A percentile compares a stretch with the other conserved stretches of the same genome.
These are phyloP conservation scores for Aquilaria yunnanensis DNA, from an alignment of 345 rosid genomes.

Conservation along the genomic window DNA sequence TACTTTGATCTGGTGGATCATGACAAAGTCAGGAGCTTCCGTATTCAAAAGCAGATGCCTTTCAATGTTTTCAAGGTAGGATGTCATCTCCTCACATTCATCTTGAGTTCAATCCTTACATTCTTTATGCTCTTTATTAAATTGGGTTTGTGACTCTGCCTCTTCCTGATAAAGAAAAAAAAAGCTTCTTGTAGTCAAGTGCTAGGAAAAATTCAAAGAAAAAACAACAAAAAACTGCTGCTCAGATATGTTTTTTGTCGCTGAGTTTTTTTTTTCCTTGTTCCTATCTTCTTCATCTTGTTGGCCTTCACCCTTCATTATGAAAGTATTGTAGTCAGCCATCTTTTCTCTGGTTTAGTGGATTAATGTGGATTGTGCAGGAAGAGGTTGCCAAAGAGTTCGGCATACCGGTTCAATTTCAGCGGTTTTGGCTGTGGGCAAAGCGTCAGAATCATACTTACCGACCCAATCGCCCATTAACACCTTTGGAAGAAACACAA, in stretches of 20 bases:
- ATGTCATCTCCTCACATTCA: background rate
- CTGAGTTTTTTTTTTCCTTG: too few relatives aligned
- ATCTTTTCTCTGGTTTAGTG: background rate
- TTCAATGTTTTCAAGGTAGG: slow-evolving; percentile 80
- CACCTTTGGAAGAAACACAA: slow-evolving; percentile 68
- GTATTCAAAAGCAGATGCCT: slow-evolving; percentile 75
- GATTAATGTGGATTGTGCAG: slow-evolving; percentile 28
- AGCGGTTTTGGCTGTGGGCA: slow-evolving; percentile 96
- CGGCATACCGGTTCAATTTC: slow-evolving; percentile 76
- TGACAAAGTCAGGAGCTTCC: slow-evolving; percentile 88
- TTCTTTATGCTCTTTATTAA: background rate
- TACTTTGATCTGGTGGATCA: slow-evolving; percentile 96
- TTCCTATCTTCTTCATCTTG: too few relatives aligned
- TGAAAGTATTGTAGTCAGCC: background rate
- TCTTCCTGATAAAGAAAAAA: too few relatives aligned
- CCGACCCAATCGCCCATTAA: slow-evolving; percentile 82
- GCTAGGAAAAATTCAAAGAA: too few relatives aligned
- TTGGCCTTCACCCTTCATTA: too few relatives aligned
- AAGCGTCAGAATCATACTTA: slow-evolving; percentile 94
- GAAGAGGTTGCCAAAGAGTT: slow-evolving; percentile 95
- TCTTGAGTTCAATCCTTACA: background rate
- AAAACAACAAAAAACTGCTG: too few relatives aligned
- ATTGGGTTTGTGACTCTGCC: background rate
- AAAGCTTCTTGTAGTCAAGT: too few relatives aligned
- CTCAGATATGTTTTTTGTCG: too few relatives aligned